Evolutionary conservation across 2,329 filamentous ascomycete genomes (phyloP), one percentile per base, ranked within the genome.

Genomic region (Phyllosticta paracitricarpa): DNA sequence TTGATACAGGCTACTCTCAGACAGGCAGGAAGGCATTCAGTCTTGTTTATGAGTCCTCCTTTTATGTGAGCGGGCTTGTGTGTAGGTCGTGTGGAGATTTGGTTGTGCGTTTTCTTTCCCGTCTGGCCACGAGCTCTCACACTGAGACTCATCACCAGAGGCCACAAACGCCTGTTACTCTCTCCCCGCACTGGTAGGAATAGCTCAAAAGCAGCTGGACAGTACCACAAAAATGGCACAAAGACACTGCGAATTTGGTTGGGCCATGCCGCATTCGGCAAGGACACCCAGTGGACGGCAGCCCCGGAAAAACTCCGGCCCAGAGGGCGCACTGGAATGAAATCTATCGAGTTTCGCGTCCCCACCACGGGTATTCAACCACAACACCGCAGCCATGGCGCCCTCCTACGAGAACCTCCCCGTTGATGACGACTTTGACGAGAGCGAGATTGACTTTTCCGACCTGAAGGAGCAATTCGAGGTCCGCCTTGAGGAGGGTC

Each of bases 381-480:
- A 56, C 57, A 54, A 64, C 56, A 65, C 66, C 65, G 30, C 65
- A 68, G 91, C 76, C 79, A 97, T 97, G 92, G 91, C 93, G 77
- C 88, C 89, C 68, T 91, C 90, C 74, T 97, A 96, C 78, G 90
- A 96, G 73, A 89, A 91, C 71, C 82, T 97, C 73, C 88, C 89
- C 59, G 91, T 96, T 76, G 90, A 93, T 70, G 90, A 96, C 75
- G 87, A 93, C 76, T 91, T 94, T 71, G 92, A 96, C 74, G 88
- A 94, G 78, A 88, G 92, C 73, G 91, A 97, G 75, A 88, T 97
- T 76, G 93, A 97, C 75, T 91, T 96, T 75, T 93, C 90, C 69
- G 93, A 99, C 78, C 83, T 99, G 68, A 85, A 87, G 75, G 92
- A 95, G 76, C 91, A 95, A 77, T 97, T 92, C 75, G 91, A 97